Percentiles rank a stretch among this genome's conserved stretches.
Evolutionary conservation across 306 rosid genomes (phyloP).

Genomic region (Fragaria nilgerrensis): DNA sequence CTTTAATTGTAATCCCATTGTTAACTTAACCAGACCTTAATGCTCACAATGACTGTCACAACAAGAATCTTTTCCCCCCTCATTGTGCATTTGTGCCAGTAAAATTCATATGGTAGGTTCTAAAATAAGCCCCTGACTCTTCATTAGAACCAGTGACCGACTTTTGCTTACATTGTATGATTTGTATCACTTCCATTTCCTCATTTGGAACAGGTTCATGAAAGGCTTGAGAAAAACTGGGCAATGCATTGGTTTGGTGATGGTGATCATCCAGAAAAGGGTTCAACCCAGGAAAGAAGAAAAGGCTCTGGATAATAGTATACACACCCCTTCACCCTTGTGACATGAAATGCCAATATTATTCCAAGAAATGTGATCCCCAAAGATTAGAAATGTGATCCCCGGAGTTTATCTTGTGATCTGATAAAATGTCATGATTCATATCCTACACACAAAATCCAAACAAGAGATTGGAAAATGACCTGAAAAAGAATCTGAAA

Average conservation of each 20-base stretch:
- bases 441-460: neutral
- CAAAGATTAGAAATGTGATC: neutral
- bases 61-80: neutral
- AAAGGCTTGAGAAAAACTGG: neutral
- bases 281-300: neutral
- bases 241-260: neutral
- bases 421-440: neutral
- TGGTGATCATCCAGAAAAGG: neutral
- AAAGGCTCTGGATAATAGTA: neutral
- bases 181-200: neutral
- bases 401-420: neutral
- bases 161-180: neutral
- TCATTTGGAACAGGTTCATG: neutral
- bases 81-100: neutral
- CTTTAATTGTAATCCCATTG: too few relatives aligned
- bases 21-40: neutral
- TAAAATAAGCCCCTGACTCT: neutral
- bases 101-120: neutral
- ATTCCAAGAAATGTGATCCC: neutral
- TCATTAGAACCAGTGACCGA: neutral
- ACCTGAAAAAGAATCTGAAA: slow-evolving; percentile 33
- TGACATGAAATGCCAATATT: slow-evolving; percentile 2
- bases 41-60: neutral
- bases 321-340: neutral
- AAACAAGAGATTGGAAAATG: neutral